Evolutionary conservation across 257 asterid genomes (phyloP).

Genomic region (Rhazya stricta): DNA sequence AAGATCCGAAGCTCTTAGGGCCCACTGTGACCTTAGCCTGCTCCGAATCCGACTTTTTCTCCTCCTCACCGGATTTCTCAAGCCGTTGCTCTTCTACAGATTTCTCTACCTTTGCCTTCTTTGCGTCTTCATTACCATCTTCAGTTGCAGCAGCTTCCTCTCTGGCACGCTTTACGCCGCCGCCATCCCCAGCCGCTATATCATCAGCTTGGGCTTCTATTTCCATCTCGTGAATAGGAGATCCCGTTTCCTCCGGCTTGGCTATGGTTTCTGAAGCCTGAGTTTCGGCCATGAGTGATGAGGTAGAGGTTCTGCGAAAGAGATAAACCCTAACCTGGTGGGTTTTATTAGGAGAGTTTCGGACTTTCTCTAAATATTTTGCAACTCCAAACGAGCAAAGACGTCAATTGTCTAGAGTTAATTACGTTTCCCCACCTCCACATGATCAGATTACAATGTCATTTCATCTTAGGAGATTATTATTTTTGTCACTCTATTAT

Average conservation of each 20-base stretch:
- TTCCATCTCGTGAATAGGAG: constrained; percentile 21
- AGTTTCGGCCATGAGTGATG: constrained; percentile 23
- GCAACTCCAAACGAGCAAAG: not conserved
- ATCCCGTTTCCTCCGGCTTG: constrained; percentile 9
- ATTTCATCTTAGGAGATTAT: no score
- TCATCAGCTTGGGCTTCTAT: constrained; percentile 28
- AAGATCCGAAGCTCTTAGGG: constrained; percentile 60
- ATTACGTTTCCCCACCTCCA: no score
- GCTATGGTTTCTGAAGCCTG: constrained; percentile 16
- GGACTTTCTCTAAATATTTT: not conserved
- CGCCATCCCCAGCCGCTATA: constrained; percentile 14
- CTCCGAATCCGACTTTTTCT: constrained; percentile 16
- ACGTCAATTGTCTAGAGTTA: no score
- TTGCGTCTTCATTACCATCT: constrained; percentile 29
- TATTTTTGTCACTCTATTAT: no score
- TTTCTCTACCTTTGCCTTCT: constrained; percentile 38
- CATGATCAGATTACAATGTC: no score
- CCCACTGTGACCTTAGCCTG: constrained; percentile 36
- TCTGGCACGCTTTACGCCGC: constrained; percentile 48
- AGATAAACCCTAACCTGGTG: constrained; percentile 1
- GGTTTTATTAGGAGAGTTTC: not conserved
- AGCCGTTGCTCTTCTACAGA: constrained; percentile 10
- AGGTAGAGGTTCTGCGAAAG: not conserved
- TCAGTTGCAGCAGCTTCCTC: constrained; percentile 40
- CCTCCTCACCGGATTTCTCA: constrained; percentile 14